These are phyloP conservation scores for Nakazawaea sp. DNA, from an alignment of 805 yeast species.

Conservation along the genomic window DNA sequence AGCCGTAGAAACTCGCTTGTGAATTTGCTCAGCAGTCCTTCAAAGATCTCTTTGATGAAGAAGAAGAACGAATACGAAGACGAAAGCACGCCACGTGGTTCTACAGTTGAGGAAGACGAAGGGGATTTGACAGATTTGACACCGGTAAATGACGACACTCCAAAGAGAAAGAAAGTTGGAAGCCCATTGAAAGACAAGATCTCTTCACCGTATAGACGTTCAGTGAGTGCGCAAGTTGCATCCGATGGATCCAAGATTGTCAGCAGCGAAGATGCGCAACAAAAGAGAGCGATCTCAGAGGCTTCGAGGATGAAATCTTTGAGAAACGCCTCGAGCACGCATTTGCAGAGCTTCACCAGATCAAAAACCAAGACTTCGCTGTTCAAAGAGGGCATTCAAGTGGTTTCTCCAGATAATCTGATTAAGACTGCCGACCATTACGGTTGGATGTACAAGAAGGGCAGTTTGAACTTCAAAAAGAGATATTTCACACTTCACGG, in stretches of 20 bases:
- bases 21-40: constrained; percentile 10
- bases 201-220: constrained; percentile 34
- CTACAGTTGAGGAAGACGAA: constrained; percentile 14
- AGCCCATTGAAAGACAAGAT: neutral
- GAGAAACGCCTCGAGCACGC: constrained; percentile 47
- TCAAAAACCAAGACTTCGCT: constrained; percentile 69
- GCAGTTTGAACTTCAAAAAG: constrained; percentile 83
- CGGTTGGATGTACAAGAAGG: constrained; percentile 97
- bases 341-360: constrained; percentile 36
- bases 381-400: constrained; percentile 81
- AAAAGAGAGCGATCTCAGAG: constrained; percentile 30
- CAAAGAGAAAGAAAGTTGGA: constrained; percentile 9
- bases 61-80: constrained; percentile 6
- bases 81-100: constrained; percentile 3
- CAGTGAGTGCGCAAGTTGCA: constrained; percentile 42
- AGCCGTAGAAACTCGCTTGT: constrained; percentile 10
- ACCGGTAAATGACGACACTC: neutral
- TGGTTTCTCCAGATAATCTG: constrained; percentile 70
- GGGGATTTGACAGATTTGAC: constrained; percentile 14
- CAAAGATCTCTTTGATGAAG: constrained; percentile 11
- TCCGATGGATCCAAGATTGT: neutral
- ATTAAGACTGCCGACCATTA: constrained; percentile 66
- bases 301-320: constrained; percentile 43
- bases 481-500: constrained; percentile 86
- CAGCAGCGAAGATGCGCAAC: constrained; percentile 13